These are phyloP conservation scores for Suillus hirtellus DNA, from an alignment of 768 basidiomycete genomes.

Conservation along the genomic window DNA sequence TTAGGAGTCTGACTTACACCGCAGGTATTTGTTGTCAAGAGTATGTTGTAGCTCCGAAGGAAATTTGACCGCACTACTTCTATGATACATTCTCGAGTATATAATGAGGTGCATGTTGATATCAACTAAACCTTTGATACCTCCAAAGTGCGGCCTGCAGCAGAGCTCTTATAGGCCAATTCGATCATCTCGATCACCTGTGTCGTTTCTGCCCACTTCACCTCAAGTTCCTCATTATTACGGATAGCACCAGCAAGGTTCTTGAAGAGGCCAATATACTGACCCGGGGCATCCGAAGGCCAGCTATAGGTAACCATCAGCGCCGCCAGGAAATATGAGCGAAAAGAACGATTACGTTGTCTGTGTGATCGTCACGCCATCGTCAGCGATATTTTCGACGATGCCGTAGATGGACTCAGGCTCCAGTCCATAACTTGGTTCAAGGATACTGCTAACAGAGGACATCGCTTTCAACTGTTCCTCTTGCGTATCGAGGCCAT, in stretches of 20 bases:
- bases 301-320: constrained; percentile 44
- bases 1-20: background rate
- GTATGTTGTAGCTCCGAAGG: background rate
- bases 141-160: constrained; percentile 51
- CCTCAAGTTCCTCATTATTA: constrained; percentile 48
- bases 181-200: constrained; percentile 78
- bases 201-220: constrained; percentile 76
- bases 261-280: constrained; percentile 61
- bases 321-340: constrained; percentile 22
- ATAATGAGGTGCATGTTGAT: background rate
- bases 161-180: constrained; percentile 65
- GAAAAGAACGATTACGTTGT: constrained; percentile 33
- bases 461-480: constrained; percentile 64
- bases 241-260: constrained; percentile 68
- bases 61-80: background rate
- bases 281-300: constrained; percentile 60
- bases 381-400: constrained; percentile 53
- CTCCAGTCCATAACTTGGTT: constrained; percentile 56
- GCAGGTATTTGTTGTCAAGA: background rate
- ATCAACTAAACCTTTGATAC: constrained; percentile 22
- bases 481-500: constrained; percentile 79
- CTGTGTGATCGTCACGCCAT: constrained; percentile 37
- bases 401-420: constrained; percentile 63
- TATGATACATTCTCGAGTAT: background rate
- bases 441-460: constrained; percentile 45